Evolutionary conservation across 176 grass and related monocot species (phyloP), one percentile per base, ranked within the genome.

Genomic region (Miscanthus lutarioriparius): DNA sequence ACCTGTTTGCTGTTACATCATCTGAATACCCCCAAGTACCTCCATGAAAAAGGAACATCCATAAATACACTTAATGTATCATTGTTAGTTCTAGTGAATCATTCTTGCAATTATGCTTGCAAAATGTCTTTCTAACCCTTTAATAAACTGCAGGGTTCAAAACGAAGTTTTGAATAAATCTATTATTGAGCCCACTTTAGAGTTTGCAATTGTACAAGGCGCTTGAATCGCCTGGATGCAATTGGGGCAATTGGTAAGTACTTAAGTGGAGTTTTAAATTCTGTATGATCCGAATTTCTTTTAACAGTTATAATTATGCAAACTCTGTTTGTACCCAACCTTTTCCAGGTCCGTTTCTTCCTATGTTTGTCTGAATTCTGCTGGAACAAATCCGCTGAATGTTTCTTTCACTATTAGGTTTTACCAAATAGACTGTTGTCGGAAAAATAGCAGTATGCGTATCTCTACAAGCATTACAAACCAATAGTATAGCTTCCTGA

Each of bases 171-270:
- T 88, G 54, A 87, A 78, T 32, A 79, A 80, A 79, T 67, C 66
- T 89, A 47, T 70, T 68, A 30, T 39, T 25, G 80, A 93, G 17
- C 81, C 82, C 41, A 81, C 89, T 27, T 36, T 88, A 79, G 96
- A 98, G 84, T 92, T 98, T 83, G 88, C 83, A 56, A 86, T 98
- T 83, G 96, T 98, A 58, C 93, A 98, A 91, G 93, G 96, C 86
- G 96, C 93, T n/a, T n/a, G 39, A 93, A 96, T 87, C 89, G 93
- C 14, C 86, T 98, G 13, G 93, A 98, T 81, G 91, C 96, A 84
- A 94, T 96, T 81, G 96, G 91, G 62, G 96, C 93, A 30, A 95
- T 93, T 76, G 96, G 93, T 94, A 92, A 90, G 67, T 78, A 33
- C 59, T 59, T 78, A 59, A 67, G n/a, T 6, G 6, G 20, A 65